phyloP scores from a whole-genome alignment of 441 rosid species.

The Bruguiera hainesii region DNA sequence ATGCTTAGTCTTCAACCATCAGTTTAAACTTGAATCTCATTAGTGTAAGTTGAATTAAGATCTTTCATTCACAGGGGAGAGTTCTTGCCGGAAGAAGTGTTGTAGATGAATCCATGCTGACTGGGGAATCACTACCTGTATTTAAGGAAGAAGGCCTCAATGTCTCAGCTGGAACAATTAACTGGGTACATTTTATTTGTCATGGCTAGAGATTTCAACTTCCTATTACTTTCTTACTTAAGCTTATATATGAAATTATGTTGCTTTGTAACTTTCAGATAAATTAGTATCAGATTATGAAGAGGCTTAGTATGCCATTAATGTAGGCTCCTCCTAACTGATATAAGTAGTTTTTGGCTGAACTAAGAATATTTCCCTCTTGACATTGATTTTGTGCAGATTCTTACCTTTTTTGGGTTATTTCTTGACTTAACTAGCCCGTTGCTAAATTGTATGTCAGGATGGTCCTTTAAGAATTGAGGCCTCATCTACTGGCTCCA shows the following conservation, averaged over 20 bases:
- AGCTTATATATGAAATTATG: slow-evolving; percentile 9
- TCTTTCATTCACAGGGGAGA: slow-evolving; percentile 53
- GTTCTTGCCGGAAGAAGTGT: slow-evolving; percentile 93
- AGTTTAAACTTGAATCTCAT: background rate
- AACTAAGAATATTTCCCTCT: background rate
- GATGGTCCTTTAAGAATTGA: slow-evolving; percentile 92
- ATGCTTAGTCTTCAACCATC: background rate
- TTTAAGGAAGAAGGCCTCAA: slow-evolving; percentile 69
- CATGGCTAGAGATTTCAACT: background rate
- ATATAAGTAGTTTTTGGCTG: background rate
- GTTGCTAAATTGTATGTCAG: slow-evolving; percentile 31
- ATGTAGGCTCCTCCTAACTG: slow-evolving; percentile 8
- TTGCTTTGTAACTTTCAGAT: slow-evolving; percentile 1
- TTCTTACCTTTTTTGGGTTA: background rate
- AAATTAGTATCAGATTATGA: slow-evolving; percentile 8
- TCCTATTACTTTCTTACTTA: background rate
- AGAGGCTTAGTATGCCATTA: slow-evolving; percentile 1
- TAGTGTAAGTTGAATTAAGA: slow-evolving; percentile 20
- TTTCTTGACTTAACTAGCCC: background rate
- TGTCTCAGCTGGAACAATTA: slow-evolving; percentile 95
- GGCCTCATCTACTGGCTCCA: slow-evolving; percentile 82
- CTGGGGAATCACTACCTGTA: slow-evolving; percentile 95
- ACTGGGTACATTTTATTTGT: slow-evolving; percentile 59
- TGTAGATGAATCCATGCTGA: slow-evolving; percentile 97
- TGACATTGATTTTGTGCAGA: slow-evolving; percentile 6